Evolutionary conservation across 768 basidiomycete species (phyloP), one percentile per base, ranked within the genome.

Genomic region (Hirschioporus abietinus): DNA sequence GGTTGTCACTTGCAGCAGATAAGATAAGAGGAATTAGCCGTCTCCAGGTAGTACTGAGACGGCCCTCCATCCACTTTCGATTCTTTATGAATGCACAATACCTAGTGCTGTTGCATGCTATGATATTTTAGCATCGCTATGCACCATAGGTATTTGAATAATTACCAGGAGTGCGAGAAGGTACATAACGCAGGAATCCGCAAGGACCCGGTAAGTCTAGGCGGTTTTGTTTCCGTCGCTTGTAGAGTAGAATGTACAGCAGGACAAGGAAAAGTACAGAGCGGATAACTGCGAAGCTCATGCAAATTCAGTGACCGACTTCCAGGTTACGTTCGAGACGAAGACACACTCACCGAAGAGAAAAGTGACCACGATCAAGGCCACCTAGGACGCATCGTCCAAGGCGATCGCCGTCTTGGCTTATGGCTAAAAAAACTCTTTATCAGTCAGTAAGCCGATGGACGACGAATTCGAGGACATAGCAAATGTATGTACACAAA

Each of bases 91-190:
- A 81, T 23, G 78, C 78, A 42, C 71, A 2, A 74, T 71, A 63
- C 73, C 76, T 65, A 79, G 77, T 35, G 78, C 72, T 8, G 67
- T 75, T 35, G 80, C 71, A 65, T 81, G 80, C 79, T 80, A 10
- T 25, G 64, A 7, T 24, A n/a, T 1, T 34, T 59, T 18, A 23
- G 35, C 42, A 1, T 34, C 52, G 24, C 57, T 60, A 67, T 62
- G 18, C 42, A 59, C 12, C 20, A 20, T 52, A 52, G 15, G 66
- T 35, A 23, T n/a, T 36, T 26, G 30, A 63, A 15, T 3, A 52
- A 1, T 52, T 20, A 76, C 77, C 70, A 76, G 74, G 27, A 76
- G 76, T n/a, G 76, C 74, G 12, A 79, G 67, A 60, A 72, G 66
- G 63, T 76, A 76, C 74, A 79, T 78, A 52, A 73, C 69, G 30